phyloP scores from a whole-genome alignment of 2,329 filamentous ascomycete species.

The Cladophialophora carrionii region DNA sequence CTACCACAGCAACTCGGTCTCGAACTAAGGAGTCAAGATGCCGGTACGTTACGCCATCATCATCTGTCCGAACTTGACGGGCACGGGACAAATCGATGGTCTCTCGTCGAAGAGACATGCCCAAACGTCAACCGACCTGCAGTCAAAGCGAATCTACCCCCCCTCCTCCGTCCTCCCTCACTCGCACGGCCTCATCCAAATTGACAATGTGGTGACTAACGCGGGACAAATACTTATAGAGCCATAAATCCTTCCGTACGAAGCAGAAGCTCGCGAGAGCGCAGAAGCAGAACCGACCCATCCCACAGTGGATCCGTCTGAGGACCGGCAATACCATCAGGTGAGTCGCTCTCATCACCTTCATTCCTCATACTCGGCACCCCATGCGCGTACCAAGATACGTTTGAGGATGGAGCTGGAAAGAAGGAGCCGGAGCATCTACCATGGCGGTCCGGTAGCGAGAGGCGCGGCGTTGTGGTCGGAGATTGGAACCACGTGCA shows the following conservation, averaged over 20 bases:
- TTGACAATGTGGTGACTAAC: not conserved
- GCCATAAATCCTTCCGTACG: constrained; percentile 98
- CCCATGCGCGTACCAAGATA: not conserved
- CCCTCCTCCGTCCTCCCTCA: not conserved
- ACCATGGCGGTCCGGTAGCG: too few relatives aligned
- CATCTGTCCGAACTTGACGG: not conserved
- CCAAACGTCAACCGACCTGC: not conserved
- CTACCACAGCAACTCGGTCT: constrained; percentile 11
- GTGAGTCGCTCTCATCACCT: constrained; percentile 61
- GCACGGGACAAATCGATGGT: not conserved
- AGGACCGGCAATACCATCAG: constrained; percentile 99
- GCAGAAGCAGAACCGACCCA: constrained; percentile 99
- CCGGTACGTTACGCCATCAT: constrained; percentile 51
- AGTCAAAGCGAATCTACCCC: not conserved
- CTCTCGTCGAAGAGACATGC: not conserved
- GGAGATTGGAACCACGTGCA: not conserved
- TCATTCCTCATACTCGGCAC: not conserved
- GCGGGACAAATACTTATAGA: constrained; percentile 10
- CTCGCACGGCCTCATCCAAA: not conserved
- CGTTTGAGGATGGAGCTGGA: not conserved
- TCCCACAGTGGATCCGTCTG: constrained; percentile 99
- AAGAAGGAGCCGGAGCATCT: not conserved
- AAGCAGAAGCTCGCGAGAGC: constrained; percentile 99
- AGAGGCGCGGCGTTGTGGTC: not conserved
- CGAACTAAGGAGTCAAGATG: constrained; percentile 54